Conservation (phyloP, 139 green algal genomes). For the Klebsormidium nitens region DNA sequence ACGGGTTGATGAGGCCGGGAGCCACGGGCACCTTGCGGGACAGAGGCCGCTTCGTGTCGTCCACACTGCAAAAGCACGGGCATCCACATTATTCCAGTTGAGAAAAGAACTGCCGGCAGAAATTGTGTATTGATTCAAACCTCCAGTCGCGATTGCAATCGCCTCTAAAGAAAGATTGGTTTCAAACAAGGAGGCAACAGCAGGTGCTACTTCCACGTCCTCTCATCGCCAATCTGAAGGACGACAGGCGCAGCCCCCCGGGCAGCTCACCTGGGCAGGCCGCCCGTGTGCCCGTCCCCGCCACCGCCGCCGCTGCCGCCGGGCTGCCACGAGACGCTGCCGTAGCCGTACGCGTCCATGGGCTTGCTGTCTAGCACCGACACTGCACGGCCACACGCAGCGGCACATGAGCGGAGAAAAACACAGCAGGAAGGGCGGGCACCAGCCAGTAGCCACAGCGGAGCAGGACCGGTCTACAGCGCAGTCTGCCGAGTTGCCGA, state of each 20-base stretch:
- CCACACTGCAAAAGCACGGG: conserved; percentile 10
- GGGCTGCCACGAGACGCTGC: conserved; percentile 37
- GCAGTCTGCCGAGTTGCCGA: no score
- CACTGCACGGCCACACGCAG: no score
- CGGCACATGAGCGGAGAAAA: no score
- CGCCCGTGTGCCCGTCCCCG: background rate
- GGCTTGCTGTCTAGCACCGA: no score
- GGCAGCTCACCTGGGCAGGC: background rate
- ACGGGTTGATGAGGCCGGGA: conserved; percentile 23
- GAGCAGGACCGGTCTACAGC: no score
- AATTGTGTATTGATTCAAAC: no score
- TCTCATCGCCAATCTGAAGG: background rate
- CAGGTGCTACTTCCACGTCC: background rate
- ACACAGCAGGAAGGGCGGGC: no score
- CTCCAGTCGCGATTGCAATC: no score
- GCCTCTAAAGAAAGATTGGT: no score
- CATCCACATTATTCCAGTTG: no score
- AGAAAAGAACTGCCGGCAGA: no score
- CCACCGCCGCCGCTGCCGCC: background rate
- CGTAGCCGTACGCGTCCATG: conserved; percentile 32
- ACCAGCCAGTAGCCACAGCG: no score
- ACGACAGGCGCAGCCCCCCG: background rate
- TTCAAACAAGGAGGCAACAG: background rate
- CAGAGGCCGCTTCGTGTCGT: conserved; percentile 20
- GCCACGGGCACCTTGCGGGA: conserved; percentile 20